Percentiles rank a stretch among this genome's conserved stretches.
Evolutionary conservation across 2,329 filamentous ascomycete species (phyloP).

Genomic region (Cladosporium sp.): DNA sequence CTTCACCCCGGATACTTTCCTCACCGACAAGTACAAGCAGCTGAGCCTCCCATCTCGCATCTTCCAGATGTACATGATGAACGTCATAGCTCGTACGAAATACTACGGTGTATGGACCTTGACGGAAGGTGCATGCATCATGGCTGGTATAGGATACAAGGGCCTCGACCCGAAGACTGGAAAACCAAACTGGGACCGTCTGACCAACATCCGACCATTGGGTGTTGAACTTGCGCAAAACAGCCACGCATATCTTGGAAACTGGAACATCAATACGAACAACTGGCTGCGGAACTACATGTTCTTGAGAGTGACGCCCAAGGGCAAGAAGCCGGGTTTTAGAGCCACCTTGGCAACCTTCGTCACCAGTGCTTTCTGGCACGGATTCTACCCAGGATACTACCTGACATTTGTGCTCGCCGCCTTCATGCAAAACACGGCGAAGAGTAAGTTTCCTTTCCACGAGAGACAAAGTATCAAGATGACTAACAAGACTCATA

Average conservation of each 20-base stretch:
- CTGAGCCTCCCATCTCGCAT: constrained; percentile 71
- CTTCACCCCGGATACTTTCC: constrained; percentile 65
- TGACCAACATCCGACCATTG: constrained; percentile 86
- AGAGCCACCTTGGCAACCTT: constrained; percentile 92
- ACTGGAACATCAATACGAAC: constrained; percentile 99
- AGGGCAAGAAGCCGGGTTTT: constrained; percentile 95
- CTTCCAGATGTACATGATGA: constrained; percentile 80
- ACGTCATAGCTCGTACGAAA: constrained; percentile 79
- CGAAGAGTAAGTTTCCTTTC: constrained; percentile 71
- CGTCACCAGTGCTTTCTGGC: constrained; percentile 92
- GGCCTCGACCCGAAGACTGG: constrained; percentile 83
- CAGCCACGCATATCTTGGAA: constrained; percentile 83
- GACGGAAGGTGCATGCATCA: constrained; percentile 90
- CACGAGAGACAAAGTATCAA: not conserved
- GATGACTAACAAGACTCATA: constrained; percentile 41
- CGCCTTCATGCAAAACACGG: constrained; percentile 86
- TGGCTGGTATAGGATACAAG: constrained; percentile 91
- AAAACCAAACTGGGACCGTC: constrained; percentile 82
- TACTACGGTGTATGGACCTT: constrained; percentile 97
- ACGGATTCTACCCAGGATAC: constrained; percentile 96
- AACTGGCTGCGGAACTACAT: constrained; percentile 95
- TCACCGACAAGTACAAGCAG: constrained; percentile 65
- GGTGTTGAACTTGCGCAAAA: constrained; percentile 90
- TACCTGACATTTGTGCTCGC: constrained; percentile 88
- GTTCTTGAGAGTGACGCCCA: constrained; percentile 90